Evolutionary conservation across 2,329 filamentous ascomycete species (phyloP), one percentile per base, ranked within the genome.

Genomic region (Microthyrium microscopicum): DNA sequence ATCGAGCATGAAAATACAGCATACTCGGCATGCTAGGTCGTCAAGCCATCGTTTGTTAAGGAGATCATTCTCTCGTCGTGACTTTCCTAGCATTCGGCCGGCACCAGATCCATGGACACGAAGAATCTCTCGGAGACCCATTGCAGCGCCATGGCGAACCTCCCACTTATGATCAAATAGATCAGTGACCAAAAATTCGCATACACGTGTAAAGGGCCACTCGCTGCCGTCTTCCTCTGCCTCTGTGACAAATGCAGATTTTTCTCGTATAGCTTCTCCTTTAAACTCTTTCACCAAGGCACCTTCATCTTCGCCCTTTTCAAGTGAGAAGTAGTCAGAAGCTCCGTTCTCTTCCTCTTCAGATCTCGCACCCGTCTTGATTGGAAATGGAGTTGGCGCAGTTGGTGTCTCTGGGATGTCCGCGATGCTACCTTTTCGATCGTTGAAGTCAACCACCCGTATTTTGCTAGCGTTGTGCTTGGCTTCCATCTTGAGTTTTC

Each of bases 211-310:
- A 47, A 82, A 94, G 0, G 89, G 89, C 89, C 89, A 98, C 50
- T 91, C 82, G 3, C 70, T 64, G 3, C 84, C 83, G 45, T 87
- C 71, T 38, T 80, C 68, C 42, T 77, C 72, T 11, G 77, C 69
- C 37, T 91, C 81, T 2, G 73, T 66, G 50, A 92, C 75, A 37
- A 95, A 68, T 36, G 89, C 72, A 1, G 87, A 83, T 52, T 93
- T 89, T 50, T 93, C 82, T 3, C 80, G 73, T 7, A 82, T 61
- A 3, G 74, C 60, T 2, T 77, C 69, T 3, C 89, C 91, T 52
- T 95, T 95, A 62, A 92, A 95, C 49, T 98, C 89, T 28, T 84
- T 82, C 18, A 95, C 79, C 12, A 98, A 73, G 51, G 94, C 94
- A 4, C 75, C 74, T 30, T 92, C 82, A 50, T 98, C 89, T 40